Base-by-base conservation (phyloP, 352 stramenopile genomes). In the Plasmopara muralis region DNA sequence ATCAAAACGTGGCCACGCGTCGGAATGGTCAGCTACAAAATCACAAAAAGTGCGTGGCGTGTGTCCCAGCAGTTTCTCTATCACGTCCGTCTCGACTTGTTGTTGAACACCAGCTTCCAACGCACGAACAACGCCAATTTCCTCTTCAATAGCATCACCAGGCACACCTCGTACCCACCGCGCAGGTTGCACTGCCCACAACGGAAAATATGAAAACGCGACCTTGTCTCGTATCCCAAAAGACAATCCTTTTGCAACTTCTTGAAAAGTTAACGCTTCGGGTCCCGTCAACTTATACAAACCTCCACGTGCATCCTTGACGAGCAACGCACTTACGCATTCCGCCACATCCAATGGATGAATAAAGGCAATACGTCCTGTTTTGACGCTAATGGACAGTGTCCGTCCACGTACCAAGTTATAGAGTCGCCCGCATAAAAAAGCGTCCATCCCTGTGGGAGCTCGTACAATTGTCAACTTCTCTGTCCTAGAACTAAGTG, bases 161-260 rank as follows among this genome's bases (percentile, higher is more conserved):
- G 70, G 57, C n/a, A 83, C 68, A 15, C 80, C 80, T 43, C 65
- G 70, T 54, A 87, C 82, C 80, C 80, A 91, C 28, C 84, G 67
- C 30, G 80, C 70, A 9, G 77, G 75, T 51, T 89, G 72, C 43
- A 91, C 72, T 4, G 78, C 75, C 80, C 80, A 91, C 18, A 86
- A 52, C 4, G 80, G 77, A 31, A 89, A 88, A 46, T 85, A 57
- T 18, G 75, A 85, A 48, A 77, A 87, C 9, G 47, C 62, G 13
- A 90, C 76, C 12, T 54, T 56, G 9, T 83, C 50, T 0, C 57
- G 57, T 25, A 89, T 66, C 2, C 58, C 62, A 0, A 64, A 10
- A 6, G 68, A 83, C 9, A 89, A 49, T n/a, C 68, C 45, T 13
- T 73, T 39, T 4, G 70, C 63, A 30, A 85, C 59, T 6, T 87